Evolutionary conservation across 2,329 filamentous ascomycete species (phyloP).

Genomic region (Cladosporium sp.): DNA sequence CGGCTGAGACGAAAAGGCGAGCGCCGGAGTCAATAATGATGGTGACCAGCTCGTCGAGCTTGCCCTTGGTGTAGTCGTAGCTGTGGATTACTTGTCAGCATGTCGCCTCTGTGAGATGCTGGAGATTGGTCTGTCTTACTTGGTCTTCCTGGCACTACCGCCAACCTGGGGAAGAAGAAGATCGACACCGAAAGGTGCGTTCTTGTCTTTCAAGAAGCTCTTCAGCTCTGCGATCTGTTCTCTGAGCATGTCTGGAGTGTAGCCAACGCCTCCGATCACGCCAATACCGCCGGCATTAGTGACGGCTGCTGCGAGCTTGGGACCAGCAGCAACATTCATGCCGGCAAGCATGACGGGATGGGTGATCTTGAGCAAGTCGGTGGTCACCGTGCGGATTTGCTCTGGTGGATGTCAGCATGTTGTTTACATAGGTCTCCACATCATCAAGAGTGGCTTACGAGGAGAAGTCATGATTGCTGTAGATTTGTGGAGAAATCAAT

Average conservation of each 20-base stretch:
- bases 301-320: conserved; percentile 92
- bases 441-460: conserved; percentile 53
- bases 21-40: conserved; percentile 90
- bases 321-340: conserved; percentile 98
- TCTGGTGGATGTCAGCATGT: conserved; percentile 50
- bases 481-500: neutral
- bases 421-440: conserved; percentile 11
- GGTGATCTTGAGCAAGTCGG: conserved; percentile 96
- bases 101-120: neutral
- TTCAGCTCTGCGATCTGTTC: conserved; percentile 96
- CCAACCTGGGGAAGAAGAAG: conserved; percentile 91
- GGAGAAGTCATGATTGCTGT: conserved; percentile 65
- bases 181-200: conserved; percentile 91
- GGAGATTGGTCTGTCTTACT: conserved; percentile 47
- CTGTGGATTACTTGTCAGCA: conserved; percentile 44
- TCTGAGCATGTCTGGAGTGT: conserved; percentile 93
- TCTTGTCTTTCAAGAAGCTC: conserved; percentile 81
- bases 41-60: conserved; percentile 83
- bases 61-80: conserved; percentile 99
- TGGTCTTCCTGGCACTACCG: conserved; percentile 90
- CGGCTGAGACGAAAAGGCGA: conserved; percentile 92
- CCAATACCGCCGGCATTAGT: conserved; percentile 95
- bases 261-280: conserved; percentile 92
- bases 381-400: conserved; percentile 84
- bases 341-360: conserved; percentile 93